These are phyloP conservation scores for Saccharomyces pastorianus DNA, from an alignment of 1,139 yeast genomes.

Conservation along the genomic window DNA sequence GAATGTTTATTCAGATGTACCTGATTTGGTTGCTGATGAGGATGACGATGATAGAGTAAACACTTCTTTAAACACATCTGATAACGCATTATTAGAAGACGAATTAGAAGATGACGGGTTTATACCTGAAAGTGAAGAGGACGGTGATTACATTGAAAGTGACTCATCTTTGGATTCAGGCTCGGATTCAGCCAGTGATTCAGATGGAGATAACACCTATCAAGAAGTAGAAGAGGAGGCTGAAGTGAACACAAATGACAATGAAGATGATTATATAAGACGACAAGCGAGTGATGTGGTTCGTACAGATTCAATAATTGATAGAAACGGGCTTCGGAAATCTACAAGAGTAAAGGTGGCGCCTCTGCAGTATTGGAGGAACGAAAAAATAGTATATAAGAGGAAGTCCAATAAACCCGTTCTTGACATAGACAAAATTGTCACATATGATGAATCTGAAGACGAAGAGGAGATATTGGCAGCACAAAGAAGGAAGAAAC, in stretches of 20 bases:
- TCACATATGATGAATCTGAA: slow-evolving; percentile 35
- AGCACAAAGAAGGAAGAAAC: slow-evolving; percentile 1
- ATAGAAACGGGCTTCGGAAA: slow-evolving; percentile 31
- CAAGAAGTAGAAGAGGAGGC: slow-evolving; percentile 10
- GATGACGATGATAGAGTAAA: slow-evolving; percentile 23
- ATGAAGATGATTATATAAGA: slow-evolving; percentile 26
- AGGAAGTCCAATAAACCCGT: slow-evolving; percentile 43
- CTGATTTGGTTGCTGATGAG: slow-evolving; percentile 30
- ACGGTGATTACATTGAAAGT: slow-evolving; percentile 21
- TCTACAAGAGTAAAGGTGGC: slow-evolving; percentile 61
- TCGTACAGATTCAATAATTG: slow-evolving; percentile 13
- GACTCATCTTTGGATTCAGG: slow-evolving; percentile 10
- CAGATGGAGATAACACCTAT: slow-evolving; percentile 4
- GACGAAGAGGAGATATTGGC: slow-evolving; percentile 27
- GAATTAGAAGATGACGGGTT: slow-evolving; percentile 22
- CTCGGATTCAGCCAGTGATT: slow-evolving; percentile 5
- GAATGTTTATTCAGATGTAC: slow-evolving; percentile 18
- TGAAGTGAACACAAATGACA: slow-evolving; percentile 6
- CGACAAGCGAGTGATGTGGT: slow-evolving; percentile 13
- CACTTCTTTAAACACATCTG: slow-evolving; percentile 26
- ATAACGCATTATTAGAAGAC: slow-evolving; percentile 27
- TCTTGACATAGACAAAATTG: slow-evolving; percentile 53
- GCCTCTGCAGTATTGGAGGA: slow-evolving; percentile 81
- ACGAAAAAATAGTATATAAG: slow-evolving; percentile 65
- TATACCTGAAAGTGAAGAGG: slow-evolving; percentile 19